Evolutionary conservation across 179 eudicot genomes (phyloP).

Genomic region (Silene vulgaris): DNA sequence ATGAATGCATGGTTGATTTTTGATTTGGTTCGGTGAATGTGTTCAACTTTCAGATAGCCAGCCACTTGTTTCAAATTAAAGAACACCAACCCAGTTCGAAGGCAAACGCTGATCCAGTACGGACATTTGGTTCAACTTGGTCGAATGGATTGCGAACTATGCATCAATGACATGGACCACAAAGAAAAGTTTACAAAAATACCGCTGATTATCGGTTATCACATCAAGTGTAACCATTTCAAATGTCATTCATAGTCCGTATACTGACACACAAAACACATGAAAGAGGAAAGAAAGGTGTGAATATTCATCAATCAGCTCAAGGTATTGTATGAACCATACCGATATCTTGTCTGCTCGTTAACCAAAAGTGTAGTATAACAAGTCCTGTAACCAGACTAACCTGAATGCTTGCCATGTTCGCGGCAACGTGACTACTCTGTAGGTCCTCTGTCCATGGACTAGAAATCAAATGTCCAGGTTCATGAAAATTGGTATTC

Average conservation of each 20-base stretch:
- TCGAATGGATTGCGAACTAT: neutral
- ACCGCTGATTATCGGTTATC: neutral
- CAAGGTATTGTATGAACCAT: slow-evolving; percentile 12
- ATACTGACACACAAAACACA: neutral
- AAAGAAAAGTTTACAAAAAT: slow-evolving; percentile 3
- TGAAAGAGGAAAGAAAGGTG: neutral
- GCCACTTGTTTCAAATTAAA: too few species aligned
- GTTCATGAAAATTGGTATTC: slow-evolving; percentile 28
- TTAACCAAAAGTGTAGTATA: neutral
- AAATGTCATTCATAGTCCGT: slow-evolving; percentile 1
- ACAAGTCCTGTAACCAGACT: slow-evolving; percentile 17
- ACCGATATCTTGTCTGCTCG: slow-evolving; percentile 6
- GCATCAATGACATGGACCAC: neutral
- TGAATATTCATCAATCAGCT: neutral
- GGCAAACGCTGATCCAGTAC: too few species aligned
- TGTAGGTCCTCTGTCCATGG: slow-evolving; percentile 40
- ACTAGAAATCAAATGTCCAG: slow-evolving; percentile 32
- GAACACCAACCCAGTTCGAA: too few species aligned
- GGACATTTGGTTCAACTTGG: too few species aligned
- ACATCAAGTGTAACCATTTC: neutral
- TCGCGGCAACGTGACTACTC: slow-evolving; percentile 30
- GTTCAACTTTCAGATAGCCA: too few species aligned
- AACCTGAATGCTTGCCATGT: slow-evolving; percentile 42
- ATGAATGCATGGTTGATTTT: too few species aligned
- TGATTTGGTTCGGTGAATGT: too few species aligned